Conservation (phyloP, 2,329 filamentous ascomycete genomes). For the Orbilia javanica region DNA sequence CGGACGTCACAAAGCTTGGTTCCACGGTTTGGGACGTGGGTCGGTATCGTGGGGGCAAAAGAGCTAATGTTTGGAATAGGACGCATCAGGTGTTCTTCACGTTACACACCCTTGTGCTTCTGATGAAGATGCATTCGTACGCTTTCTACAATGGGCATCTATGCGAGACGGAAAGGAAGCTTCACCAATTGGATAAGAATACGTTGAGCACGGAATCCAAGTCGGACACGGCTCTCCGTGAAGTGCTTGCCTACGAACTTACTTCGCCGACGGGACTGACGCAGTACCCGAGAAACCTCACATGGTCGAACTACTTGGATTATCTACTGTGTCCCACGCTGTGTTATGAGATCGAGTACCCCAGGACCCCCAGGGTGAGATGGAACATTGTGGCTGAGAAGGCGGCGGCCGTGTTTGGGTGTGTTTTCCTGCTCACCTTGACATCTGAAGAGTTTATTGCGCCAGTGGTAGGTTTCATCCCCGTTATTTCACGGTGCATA, state of each 20-base stretch:
- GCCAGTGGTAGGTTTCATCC: slow-evolving; percentile 75
- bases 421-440: slow-evolving; percentile 92
- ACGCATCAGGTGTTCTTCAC: slow-evolving; percentile 96
- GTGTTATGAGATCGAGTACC: slow-evolving; percentile 98
- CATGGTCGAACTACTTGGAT: slow-evolving; percentile 83
- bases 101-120: slow-evolving; percentile 86
- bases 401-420: slow-evolving; percentile 86
- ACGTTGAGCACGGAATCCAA: slow-evolving; percentile 68
- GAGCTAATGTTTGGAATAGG: slow-evolving; percentile 67
- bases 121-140: slow-evolving; percentile 99
- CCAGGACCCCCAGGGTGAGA: slow-evolving; percentile 78
- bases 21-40: neutral
- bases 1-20: neutral
- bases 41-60: neutral
- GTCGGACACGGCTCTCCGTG: slow-evolving; percentile 77
- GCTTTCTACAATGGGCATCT: slow-evolving; percentile 98
- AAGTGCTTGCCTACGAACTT: slow-evolving; percentile 89
- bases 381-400: slow-evolving; percentile 88
- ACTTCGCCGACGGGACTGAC: slow-evolving; percentile 90
- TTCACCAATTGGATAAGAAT: slow-evolving; percentile 80
- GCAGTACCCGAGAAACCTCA: slow-evolving; percentile 91
- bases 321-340: slow-evolving; percentile 92
- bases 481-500: slow-evolving; percentile 15
- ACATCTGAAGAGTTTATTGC: slow-evolving; percentile 95
- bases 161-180: slow-evolving; percentile 83